A percentile compares a stretch with the other conserved stretches of the same genome.
Evolutionary conservation across 805 yeast genomes (phyloP).

Genomic region (Wickerhamomyces sydowiorum): DNA sequence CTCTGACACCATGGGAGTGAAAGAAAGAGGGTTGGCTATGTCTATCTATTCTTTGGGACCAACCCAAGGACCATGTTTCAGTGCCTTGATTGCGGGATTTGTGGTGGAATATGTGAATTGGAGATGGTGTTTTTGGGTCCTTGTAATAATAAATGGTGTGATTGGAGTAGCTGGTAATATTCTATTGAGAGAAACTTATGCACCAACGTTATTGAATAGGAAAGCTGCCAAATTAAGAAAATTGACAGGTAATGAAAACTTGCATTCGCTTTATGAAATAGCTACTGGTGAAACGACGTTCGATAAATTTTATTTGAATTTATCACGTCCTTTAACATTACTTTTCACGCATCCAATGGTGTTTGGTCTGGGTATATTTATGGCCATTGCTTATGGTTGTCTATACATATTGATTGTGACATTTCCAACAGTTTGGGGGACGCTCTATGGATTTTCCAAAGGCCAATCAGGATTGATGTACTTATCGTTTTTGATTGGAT

Average conservation of each 20-base stretch:
- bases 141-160: conserved; percentile 48
- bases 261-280: conserved; percentile 57
- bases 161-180: conserved; percentile 38
- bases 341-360: conserved; percentile 58
- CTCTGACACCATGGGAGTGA: conserved; percentile 52
- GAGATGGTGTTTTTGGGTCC: conserved; percentile 61
- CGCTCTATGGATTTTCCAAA: conserved; percentile 36
- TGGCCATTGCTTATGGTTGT: conserved; percentile 65
- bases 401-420: conserved; percentile 58
- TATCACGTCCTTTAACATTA: conserved; percentile 49
- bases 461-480: conserved; percentile 56
- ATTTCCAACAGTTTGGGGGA: conserved; percentile 48
- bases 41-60: conserved; percentile 47
- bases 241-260: conserved; percentile 46
- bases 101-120: conserved; percentile 44
- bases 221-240: conserved; percentile 44
- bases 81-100: conserved; percentile 55
- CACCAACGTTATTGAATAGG: conserved; percentile 42
- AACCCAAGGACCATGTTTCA: conserved; percentile 52
- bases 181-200: conserved; percentile 50
- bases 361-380: conserved; percentile 52
- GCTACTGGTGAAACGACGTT: conserved; percentile 40
- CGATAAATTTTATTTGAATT: conserved; percentile 33
- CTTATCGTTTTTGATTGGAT: conserved; percentile 52
- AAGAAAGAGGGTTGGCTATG: conserved; percentile 48